Conservation (phyloP, 2,329 filamentous ascomycete genomes). For the Curvularia eragrostidis region DNA sequence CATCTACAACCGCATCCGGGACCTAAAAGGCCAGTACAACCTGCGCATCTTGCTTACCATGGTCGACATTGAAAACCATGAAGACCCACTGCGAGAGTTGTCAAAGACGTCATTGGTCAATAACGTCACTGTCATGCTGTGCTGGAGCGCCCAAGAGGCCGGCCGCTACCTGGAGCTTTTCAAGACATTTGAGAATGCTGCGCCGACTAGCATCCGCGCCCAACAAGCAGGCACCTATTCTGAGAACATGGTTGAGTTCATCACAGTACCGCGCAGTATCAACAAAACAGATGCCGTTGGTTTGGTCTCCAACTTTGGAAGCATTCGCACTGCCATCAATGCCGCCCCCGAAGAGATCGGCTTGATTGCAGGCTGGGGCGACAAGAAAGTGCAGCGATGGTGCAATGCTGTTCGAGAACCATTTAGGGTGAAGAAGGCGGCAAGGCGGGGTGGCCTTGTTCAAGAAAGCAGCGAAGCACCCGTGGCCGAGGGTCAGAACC, state of each 20-base stretch:
- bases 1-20: conserved; percentile 90
- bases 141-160: conserved; percentile 93
- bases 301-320: conserved; percentile 90
- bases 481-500: conserved; percentile 32
- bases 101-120: conserved; percentile 93
- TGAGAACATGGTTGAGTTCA: conserved; percentile 88
- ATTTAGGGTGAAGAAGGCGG: conserved; percentile 76
- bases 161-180: conserved; percentile 93
- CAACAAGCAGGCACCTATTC: conserved; percentile 84
- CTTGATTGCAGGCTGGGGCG: conserved; percentile 89
- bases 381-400: conserved; percentile 93
- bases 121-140: conserved; percentile 88
- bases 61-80: conserved; percentile 95
- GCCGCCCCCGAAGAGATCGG: conserved; percentile 85
- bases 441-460: conserved; percentile 59
- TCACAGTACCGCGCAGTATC: conserved; percentile 85
- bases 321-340: conserved; percentile 83
- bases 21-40: conserved; percentile 83
- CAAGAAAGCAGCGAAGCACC: conserved; percentile 41
- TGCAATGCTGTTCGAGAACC: conserved; percentile 80
- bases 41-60: conserved; percentile 86
- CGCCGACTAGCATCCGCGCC: conserved; percentile 80
- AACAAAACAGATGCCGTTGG: conserved; percentile 95
- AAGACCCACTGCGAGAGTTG: conserved; percentile 86
- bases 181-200: conserved; percentile 91